Conservation (phyloP, 2,329 filamentous ascomycete genomes). For the Penicillium digitatum region DNA sequence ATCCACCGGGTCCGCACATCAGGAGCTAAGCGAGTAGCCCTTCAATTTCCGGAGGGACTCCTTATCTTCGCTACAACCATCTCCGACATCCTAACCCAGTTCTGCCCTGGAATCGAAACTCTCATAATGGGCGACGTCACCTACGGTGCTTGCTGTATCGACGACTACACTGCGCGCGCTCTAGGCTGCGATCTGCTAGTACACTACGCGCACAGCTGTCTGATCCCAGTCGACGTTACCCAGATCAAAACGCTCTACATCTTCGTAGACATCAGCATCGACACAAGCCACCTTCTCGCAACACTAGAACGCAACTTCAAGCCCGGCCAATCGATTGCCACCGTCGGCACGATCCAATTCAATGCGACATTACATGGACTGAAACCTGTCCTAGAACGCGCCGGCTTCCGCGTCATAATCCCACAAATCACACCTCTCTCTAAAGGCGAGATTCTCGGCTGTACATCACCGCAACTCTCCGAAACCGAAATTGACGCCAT, state of each 20-base stretch:
- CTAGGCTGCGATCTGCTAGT: conserved; percentile 91
- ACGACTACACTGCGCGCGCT: conserved; percentile 93
- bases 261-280: conserved; percentile 96
- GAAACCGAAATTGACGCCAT: conserved; percentile 66
- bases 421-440: conserved; percentile 90
- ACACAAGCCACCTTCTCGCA: conserved; percentile 78
- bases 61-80: conserved; percentile 96
- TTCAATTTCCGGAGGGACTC: conserved; percentile 97
- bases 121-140: conserved; percentile 99
- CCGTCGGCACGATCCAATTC: conserved; percentile 98
- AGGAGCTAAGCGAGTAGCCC: conserved; percentile 73
- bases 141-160: conserved; percentile 97
- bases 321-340: conserved; percentile 77
- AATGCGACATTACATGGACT: conserved; percentile 93
- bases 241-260: conserved; percentile 97
- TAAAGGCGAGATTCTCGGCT: conserved; percentile 95
- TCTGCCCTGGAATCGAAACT: conserved; percentile 86
- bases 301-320: conserved; percentile 86
- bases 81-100: conserved; percentile 90
- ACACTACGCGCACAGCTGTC: conserved; percentile 94
- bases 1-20: conserved; percentile 86
- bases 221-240: conserved; percentile 94
- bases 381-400: conserved; percentile 69
- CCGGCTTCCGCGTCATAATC: conserved; percentile 79
- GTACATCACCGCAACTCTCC: conserved; percentile 76